Evolutionary conservation across 805 yeast species (phyloP).

Genomic region (Saccharomycopsis sp.): DNA sequence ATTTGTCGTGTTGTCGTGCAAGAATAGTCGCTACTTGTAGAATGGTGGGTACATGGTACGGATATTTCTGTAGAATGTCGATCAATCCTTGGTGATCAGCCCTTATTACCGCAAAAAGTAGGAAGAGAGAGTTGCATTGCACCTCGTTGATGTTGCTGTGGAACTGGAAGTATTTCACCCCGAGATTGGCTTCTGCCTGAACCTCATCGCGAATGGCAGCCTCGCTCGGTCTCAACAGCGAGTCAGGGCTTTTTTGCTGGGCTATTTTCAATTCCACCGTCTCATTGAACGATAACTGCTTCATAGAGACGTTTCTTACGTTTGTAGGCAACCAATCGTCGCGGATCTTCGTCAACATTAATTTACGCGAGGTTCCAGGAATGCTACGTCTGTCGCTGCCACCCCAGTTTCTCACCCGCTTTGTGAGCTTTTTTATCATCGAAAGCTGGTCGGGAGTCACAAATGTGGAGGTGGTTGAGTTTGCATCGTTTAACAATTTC

Average conservation of each 20-base stretch:
- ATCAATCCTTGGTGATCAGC: conserved; percentile 76
- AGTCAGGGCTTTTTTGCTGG: too few relatives aligned
- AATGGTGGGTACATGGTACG: conserved; percentile 74
- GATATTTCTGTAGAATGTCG: conserved; percentile 47
- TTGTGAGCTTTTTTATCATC: conserved; percentile 47
- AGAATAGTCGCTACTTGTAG: conserved; percentile 71
- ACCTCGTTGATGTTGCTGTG: conserved; percentile 32
- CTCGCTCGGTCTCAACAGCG: too few relatives aligned
- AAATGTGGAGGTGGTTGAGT: conserved; percentile 63
- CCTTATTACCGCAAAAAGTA: conserved; percentile 57
- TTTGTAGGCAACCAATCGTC: conserved; percentile 77
- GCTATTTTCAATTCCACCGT: too few relatives aligned
- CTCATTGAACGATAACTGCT: conserved; percentile 39
- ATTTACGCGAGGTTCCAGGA: conserved; percentile 68
- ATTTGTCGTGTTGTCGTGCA: conserved; percentile 69
- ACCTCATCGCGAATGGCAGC: too few relatives aligned
- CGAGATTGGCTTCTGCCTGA: conserved; percentile 32
- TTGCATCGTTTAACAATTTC: conserved; percentile 68
- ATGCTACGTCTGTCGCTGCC: conserved; percentile 67
- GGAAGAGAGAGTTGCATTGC: conserved; percentile 41
- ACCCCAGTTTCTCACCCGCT: conserved; percentile 74
- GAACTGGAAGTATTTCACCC: conserved; percentile 54
- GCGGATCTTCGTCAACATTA: conserved; percentile 62
- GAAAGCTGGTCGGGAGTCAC: conserved; percentile 62
- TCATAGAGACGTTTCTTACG: conserved; percentile 55